Percentiles rank a stretch among this genome's conserved stretches.
These are phyloP conservation scores for Aureobasidium musti DNA, from an alignment of 2,329 filamentous ascomycete genomes.

Conservation along the genomic window DNA sequence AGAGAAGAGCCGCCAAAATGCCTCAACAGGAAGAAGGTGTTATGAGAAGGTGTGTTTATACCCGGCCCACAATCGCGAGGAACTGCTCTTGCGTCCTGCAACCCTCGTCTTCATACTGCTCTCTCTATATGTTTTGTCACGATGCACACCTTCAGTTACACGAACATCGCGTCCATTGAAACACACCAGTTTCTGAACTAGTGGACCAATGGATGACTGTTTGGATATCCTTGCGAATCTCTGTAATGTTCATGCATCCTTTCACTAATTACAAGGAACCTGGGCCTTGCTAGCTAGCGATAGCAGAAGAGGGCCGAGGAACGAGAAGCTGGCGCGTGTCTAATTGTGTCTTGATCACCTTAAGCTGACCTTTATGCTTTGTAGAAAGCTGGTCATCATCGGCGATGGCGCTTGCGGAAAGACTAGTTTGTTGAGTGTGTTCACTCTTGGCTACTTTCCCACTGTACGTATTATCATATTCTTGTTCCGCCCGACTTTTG, in stretches of 20 bases:
- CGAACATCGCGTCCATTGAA: background rate
- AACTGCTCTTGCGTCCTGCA: background rate
- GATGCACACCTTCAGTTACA: background rate
- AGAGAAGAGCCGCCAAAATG: slow-evolving; percentile 34
- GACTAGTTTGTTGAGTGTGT: slow-evolving; percentile 94
- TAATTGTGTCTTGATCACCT: background rate
- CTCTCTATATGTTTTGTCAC: background rate
- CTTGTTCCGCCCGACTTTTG: background rate
- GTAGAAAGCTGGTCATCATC: slow-evolving; percentile 93
- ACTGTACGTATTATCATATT: slow-evolving; percentile 67
- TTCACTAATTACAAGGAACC: background rate
- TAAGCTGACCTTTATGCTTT: background rate
- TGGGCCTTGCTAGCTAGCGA: background rate
- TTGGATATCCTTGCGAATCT: background rate
- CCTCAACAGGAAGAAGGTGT: slow-evolving; percentile 44
- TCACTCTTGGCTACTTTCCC: slow-evolving; percentile 96
- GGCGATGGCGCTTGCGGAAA: slow-evolving; percentile 98
- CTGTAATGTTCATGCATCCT: background rate
- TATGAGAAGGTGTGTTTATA: slow-evolving; percentile 42
- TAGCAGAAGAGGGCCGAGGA: background rate
- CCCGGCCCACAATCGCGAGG: slow-evolving; percentile 1
- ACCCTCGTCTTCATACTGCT: background rate
- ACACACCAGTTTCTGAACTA: background rate
- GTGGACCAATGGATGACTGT: background rate
- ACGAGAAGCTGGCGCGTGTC: background rate